Conservation (phyloP, 2,329 filamentous ascomycete genomes). For the Sporothrix schenckii region DNA sequence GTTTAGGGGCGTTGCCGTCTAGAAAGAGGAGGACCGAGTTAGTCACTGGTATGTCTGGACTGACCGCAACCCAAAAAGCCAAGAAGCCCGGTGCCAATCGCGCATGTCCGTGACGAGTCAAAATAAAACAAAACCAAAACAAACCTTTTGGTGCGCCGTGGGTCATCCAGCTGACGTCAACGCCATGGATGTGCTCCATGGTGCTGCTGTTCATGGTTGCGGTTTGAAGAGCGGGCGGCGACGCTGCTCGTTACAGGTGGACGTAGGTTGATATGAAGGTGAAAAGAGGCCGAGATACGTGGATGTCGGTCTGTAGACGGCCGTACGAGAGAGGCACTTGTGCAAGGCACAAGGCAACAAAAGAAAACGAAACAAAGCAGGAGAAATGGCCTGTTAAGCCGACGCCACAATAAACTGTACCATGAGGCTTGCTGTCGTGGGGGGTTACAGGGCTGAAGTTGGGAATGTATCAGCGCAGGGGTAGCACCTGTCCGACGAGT, state of each 20-base stretch:
- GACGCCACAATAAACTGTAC: slow-evolving; percentile 31
- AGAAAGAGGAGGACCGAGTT: neutral
- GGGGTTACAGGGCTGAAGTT: slow-evolving; percentile 1
- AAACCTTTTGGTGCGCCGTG: slow-evolving; percentile 81
- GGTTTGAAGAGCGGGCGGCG: neutral
- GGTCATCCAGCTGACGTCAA: slow-evolving; percentile 88
- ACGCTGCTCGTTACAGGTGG: neutral
- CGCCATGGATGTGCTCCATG: slow-evolving; percentile 80
- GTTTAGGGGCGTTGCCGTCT: slow-evolving; percentile 42
- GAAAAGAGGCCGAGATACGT: neutral
- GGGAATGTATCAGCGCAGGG: slow-evolving; percentile 18
- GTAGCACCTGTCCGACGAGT: slow-evolving; percentile 13
- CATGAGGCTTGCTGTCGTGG: slow-evolving; percentile 25
- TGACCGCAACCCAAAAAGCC: neutral
- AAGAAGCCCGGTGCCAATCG: neutral
- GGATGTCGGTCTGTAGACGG: neutral
- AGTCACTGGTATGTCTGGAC: neutral
- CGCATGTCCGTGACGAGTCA: slow-evolving; percentile 56
- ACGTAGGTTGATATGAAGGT: neutral
- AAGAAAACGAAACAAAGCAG: neutral
- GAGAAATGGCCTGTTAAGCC: slow-evolving; percentile 29
- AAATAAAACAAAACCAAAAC: slow-evolving; percentile 48
- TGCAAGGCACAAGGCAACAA: neutral
- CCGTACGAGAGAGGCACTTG: neutral
- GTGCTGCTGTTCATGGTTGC: slow-evolving; percentile 19